Evolutionary conservation across 176 grass and related monocot species (phyloP), one percentile per base, ranked within the genome.

Genomic region (bread wheat (Triticum aestivum)): DNA sequence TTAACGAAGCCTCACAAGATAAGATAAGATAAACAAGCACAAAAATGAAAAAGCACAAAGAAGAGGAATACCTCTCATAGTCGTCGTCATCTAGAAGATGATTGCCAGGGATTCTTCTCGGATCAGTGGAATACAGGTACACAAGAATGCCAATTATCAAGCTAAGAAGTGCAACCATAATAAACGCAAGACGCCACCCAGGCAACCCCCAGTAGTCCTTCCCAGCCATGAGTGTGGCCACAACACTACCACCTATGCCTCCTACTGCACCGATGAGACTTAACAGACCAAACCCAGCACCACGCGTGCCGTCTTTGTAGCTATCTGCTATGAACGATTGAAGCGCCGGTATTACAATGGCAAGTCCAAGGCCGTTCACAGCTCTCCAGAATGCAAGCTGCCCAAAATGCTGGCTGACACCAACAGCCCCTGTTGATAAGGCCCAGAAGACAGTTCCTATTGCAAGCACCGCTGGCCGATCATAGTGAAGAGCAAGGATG

Each of bases 241-340:
- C 80, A 85, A 93, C 90, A 73, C 93, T 87, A 78, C 95, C 95
- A 69, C 93, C 95, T 62, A 95, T 98, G 56, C 96, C 91, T 13
- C 96, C 96, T 65, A 98, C 81, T 1, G 89, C 78, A 89, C 96
- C 91, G 4, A 95, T 87, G 42, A 98, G 86, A 82, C 86, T 98
- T 76, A 98, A 85, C 73, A 98, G 82, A 82, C 96, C 96, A 61
- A 98, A 98, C 32, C 96, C 93, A 1, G 90, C 92, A 34, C 96
- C 96, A 5, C 93, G 91, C 44, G 88, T 85, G 32, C 93, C 91
- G 61, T 95, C 96, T 76, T 74, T 91, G 69, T 98, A 98, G 81
- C 96, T 98, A 83, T 98, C 96, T 41, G 96, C 96, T 49, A 98
- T 93, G 84, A 98, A 98, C 0, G 96, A 98, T 80, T 98, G 96